Evolutionary conservation across 371 early-diverging fungal genomes (phyloP).

Genomic region (Mucor indicus): DNA sequence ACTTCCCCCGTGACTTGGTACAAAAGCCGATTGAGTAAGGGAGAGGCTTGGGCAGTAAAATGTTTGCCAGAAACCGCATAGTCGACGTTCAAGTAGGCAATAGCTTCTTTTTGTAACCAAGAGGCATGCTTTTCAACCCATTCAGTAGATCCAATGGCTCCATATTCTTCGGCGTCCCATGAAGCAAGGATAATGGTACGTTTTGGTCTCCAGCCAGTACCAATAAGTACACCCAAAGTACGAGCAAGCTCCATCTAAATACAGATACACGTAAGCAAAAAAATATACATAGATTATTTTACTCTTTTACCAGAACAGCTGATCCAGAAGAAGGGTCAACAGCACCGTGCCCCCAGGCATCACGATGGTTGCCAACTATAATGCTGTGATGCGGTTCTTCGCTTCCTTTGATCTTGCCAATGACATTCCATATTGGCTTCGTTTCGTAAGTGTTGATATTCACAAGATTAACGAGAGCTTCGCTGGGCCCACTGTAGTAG

Average conservation of each 20-base stretch:
- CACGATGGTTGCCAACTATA: constrained; percentile 65
- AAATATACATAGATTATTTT: background rate
- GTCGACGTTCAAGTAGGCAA: constrained; percentile 65
- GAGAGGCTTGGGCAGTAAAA: constrained; percentile 52
- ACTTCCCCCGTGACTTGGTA: constrained; percentile 47
- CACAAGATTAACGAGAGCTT: constrained; percentile 45
- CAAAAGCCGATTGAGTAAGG: constrained; percentile 47
- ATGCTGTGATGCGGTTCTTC: constrained; percentile 54
- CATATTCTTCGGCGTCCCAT: constrained; percentile 73
- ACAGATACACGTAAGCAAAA: background rate
- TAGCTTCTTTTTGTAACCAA: constrained; percentile 49
- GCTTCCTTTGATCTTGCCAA: constrained; percentile 55
- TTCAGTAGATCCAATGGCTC: constrained; percentile 65
- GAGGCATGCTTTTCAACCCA: constrained; percentile 64
- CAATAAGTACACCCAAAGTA: constrained; percentile 48
- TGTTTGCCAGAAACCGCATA: constrained; percentile 41
- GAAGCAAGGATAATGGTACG: constrained; percentile 64
- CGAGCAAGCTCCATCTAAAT: constrained; percentile 53
- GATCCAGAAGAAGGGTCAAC: constrained; percentile 64
- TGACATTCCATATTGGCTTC: constrained; percentile 64
- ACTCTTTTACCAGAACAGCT: constrained; percentile 45
- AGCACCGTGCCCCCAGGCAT: constrained; percentile 66
- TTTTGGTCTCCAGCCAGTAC: constrained; percentile 64
- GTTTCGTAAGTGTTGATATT: constrained; percentile 52
- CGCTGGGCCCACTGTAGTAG: constrained; percentile 58